These are phyloP conservation scores for Citrus mangshanensis DNA, from an alignment of 345 rosid genomes.

Conservation along the genomic window DNA sequence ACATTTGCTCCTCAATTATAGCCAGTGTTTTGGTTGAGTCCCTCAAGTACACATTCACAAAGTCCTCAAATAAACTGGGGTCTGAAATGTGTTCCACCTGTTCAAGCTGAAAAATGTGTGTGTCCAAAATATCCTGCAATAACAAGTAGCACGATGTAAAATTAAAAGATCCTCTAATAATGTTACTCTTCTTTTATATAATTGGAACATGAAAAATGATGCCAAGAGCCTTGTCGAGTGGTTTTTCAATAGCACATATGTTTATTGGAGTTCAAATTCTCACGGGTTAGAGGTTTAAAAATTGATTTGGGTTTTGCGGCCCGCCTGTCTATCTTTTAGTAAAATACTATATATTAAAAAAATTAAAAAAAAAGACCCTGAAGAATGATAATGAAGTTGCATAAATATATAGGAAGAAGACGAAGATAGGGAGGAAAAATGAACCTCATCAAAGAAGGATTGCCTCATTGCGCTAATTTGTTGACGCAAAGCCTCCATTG, in stretches of 20 bases:
- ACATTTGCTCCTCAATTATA: conserved; percentile 24
- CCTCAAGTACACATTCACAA: conserved; percentile 15
- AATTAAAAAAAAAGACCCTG: too few relatives aligned
- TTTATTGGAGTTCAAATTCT: too few relatives aligned
- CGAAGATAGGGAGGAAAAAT: not conserved
- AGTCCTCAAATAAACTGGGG: conserved; percentile 33
- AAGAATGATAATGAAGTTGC: not conserved
- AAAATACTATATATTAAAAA: too few relatives aligned
- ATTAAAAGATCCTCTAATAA: too few relatives aligned
- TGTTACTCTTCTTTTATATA: too few relatives aligned
- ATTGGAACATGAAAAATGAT: too few relatives aligned
- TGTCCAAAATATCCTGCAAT: conserved; percentile 31
- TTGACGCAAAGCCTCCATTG: conserved; percentile 7
- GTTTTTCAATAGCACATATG: too few relatives aligned
- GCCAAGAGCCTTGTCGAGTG: too few relatives aligned
- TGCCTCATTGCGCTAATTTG: not conserved
- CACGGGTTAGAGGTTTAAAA: too few relatives aligned
- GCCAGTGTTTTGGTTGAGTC: conserved; percentile 20
- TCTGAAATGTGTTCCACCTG: conserved; percentile 7
- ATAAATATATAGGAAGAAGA: not conserved
- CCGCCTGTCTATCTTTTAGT: too few relatives aligned
- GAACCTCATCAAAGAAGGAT: conserved; percentile 33
- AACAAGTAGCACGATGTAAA: too few relatives aligned
- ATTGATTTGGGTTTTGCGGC: too few relatives aligned
- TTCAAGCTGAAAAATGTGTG: conserved; percentile 27